Evolutionary conservation across 2,329 filamentous ascomycete genomes (phyloP), one percentile per base, ranked within the genome.

Genomic region (Pseudocercospora cruenta): DNA sequence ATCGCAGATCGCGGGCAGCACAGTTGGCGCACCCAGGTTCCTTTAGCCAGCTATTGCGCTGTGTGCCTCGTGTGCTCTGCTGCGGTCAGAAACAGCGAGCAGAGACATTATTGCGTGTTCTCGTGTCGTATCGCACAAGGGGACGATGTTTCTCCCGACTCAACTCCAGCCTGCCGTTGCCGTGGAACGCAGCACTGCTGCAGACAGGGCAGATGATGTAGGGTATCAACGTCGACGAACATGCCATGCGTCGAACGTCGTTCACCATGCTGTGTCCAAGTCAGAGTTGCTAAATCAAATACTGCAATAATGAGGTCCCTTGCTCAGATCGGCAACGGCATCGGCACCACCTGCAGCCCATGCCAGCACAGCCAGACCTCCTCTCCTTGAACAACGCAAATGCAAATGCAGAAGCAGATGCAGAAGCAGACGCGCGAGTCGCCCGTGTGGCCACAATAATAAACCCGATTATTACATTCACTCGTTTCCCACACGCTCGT

Each of bases 221-320:
- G 28, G 28, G 28, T 33, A 33, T 33, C 49, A 54, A 47, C 45
- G 3, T 49, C 45, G 21, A 9, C 45, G n/a, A 19, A 47, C 45
- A 45, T 45, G 49, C 49, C 45, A 45, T 45, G 49, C 49, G 22
- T n/a, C 49, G 49, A 53, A 22, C 4, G 21, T 26, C n/a, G 51
- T 55, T 55, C 51, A 31, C n/a, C 51, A 26, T 55, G 51, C n/a
- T 28, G 51, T 55, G 19, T 24, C 22, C 45, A 49, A 49, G 45
- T 21, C 45, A 47, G 24, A 53, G 22, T 53, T 53, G 49, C 49
- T 47, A 53, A 26, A 53, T 26, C 21, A 51, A 51, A 51, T 51
- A 51, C n/a, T 53, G 22, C 19, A 12, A 16, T 26, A 12, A 22
- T 16, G 21, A 24, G 9, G 39, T 45, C 39, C 45, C 45, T 47